A percentile compares a stretch with the other conserved stretches of the same genome.
Evolutionary conservation across 2,329 filamentous ascomycete species (phyloP).

Genomic region (Teratosphaeria viscida): DNA sequence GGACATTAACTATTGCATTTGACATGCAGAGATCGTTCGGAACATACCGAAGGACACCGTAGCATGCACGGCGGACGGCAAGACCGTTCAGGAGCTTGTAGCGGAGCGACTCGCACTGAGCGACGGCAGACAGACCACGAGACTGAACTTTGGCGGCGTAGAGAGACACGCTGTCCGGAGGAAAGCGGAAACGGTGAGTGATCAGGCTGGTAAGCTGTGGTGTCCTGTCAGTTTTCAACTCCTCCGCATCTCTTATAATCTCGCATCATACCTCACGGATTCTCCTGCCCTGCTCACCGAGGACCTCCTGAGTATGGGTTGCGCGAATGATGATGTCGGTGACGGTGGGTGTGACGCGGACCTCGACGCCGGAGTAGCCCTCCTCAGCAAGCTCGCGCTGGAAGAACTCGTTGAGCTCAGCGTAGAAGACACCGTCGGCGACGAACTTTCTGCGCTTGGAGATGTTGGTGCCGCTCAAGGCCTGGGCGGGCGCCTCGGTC

Average conservation of each 20-base stretch:
- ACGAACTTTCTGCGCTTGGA: conserved; percentile 74
- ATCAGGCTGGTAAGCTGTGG: conserved; percentile 85
- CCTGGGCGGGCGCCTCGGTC: conserved; percentile 12
- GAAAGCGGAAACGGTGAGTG: conserved; percentile 99
- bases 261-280: conserved; percentile 61
- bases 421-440: conserved; percentile 97
- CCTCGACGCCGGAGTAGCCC: conserved; percentile 99
- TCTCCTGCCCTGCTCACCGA: conserved; percentile 98
- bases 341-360: conserved; percentile 98
- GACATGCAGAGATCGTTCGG: not conserved
- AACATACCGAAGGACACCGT: conserved; percentile 68
- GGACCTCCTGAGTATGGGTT: conserved; percentile 99
- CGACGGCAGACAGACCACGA: conserved; percentile 98
- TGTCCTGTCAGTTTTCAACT: not conserved
- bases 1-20: not conserved
- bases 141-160: conserved; percentile 99
- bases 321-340: conserved; percentile 99
- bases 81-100: conserved; percentile 99
- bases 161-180: conserved; percentile 98
- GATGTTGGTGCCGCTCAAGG: conserved; percentile 38
- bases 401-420: conserved; percentile 99
- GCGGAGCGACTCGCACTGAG: conserved; percentile 99
- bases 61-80: conserved; percentile 96
- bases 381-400: conserved; percentile 99
- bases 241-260: not conserved